Conservation (phyloP, 2,329 filamentous ascomycete genomes). For the Exophiala viscosa region DNA sequence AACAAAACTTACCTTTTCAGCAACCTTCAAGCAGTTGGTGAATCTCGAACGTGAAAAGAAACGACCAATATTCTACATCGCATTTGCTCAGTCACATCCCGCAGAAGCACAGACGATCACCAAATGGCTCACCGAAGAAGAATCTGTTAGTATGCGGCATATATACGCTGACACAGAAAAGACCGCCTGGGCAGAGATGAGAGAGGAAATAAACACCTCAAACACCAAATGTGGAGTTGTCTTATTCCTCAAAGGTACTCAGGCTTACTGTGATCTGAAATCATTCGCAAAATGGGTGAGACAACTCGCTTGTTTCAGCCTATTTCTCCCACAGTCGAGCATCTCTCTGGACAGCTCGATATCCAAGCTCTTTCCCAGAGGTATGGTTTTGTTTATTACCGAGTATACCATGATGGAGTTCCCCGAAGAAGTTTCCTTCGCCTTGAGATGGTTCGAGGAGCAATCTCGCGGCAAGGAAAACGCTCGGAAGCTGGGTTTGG, state of each 20-base stretch:
- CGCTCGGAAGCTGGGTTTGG: constrained; percentile 13
- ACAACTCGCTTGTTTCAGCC: constrained; percentile 1
- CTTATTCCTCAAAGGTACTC: constrained; percentile 12
- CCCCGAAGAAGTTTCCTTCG: constrained; percentile 2
- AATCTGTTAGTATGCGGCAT: not conserved
- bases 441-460: constrained; percentile 19
- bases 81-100: constrained; percentile 15
- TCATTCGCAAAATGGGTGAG: constrained; percentile 1
- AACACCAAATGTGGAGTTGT: constrained; percentile 2
- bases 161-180: constrained; percentile 13
- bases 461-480: not conserved
- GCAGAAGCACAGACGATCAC: constrained; percentile 13
- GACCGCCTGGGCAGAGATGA: constrained; percentile 16
- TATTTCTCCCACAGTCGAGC: constrained; percentile 2
- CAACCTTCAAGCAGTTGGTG: constrained; percentile 4
- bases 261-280: constrained; percentile 9
- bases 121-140: constrained; percentile 9
- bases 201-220: not conserved
- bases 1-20: not conserved
- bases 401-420: constrained; percentile 11
- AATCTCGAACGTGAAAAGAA: not conserved
- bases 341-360: not conserved
- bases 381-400: constrained; percentile 18
- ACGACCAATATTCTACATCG: constrained; percentile 14
- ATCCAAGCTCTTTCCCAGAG: constrained; percentile 17